Conservation (phyloP, 352 stramenopile species). For the Pythium folliculosum region DNA sequence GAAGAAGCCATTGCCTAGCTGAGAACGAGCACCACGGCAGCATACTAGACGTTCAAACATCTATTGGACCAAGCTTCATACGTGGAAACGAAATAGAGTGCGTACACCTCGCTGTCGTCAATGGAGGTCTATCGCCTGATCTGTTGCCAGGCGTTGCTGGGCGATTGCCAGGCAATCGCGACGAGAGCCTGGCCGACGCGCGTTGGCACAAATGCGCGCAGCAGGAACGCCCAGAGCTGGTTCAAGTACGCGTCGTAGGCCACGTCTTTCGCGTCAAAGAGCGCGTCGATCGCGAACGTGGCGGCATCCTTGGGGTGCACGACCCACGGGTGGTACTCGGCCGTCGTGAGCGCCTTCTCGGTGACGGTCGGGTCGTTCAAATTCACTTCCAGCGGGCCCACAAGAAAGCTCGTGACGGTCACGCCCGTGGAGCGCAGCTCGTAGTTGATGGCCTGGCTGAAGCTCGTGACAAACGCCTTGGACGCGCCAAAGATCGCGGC, state of each 20-base stretch:
- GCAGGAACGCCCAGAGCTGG: constrained; percentile 37
- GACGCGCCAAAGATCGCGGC: constrained; percentile 78
- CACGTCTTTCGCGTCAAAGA: constrained; percentile 52
- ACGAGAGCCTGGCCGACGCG: constrained; percentile 42
- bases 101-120: not conserved
- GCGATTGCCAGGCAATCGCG: constrained; percentile 38
- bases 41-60: not conserved
- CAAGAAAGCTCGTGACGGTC: constrained; percentile 78
- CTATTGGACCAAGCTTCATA: not conserved
- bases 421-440: constrained; percentile 76
- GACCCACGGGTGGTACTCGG: constrained; percentile 38
- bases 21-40: too few relatives aligned
- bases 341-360: constrained; percentile 46
- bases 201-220: constrained; percentile 37
- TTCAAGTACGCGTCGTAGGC: constrained; percentile 55
- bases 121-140: constrained; percentile 27
- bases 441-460: constrained; percentile 76
- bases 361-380: constrained; percentile 44
- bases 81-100: not conserved
- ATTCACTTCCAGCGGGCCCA: constrained; percentile 69
- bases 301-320: constrained; percentile 47
- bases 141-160: constrained; percentile 31
- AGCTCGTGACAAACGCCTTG: constrained; percentile 75
- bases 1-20: too few relatives aligned
- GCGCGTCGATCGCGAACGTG: constrained; percentile 47